phyloP scores from a whole-genome alignment of 305 asterid genomes.

The Solanum hybrid region DNA sequence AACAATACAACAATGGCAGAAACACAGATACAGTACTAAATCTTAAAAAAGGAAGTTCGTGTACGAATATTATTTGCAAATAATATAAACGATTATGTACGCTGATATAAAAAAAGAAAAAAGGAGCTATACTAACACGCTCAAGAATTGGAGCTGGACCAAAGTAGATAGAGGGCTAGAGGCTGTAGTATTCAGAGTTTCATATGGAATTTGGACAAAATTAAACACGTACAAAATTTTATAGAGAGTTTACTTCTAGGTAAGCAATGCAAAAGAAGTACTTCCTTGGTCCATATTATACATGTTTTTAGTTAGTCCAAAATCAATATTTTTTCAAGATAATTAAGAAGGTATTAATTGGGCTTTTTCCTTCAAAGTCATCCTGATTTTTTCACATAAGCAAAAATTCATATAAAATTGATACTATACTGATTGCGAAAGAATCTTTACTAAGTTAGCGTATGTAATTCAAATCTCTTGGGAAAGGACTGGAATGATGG shows the following conservation, averaged over 20 bases:
- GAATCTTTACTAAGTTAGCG: neutral
- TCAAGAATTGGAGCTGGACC: neutral
- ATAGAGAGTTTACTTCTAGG: neutral
- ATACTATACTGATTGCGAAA: neutral
- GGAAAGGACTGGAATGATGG: neutral
- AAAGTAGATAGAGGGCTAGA: neutral
- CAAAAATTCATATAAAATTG: neutral
- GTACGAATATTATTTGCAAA: neutral
- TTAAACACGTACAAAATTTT: neutral
- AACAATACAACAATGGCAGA: neutral
- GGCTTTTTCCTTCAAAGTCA: neutral
- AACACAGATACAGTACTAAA: neutral
- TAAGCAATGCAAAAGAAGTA: neutral
- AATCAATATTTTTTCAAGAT: too few species aligned
- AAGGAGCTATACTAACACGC: neutral
- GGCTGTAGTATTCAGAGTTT: neutral
- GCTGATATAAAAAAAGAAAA: neutral
- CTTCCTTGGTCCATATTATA: neutral
- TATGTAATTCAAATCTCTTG: neutral
- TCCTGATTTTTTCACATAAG: neutral
- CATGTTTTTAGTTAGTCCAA: neutral
- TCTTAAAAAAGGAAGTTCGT: neutral
- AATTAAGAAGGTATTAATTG: neutral
- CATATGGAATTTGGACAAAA: neutral
- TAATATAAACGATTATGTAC: fast-evolving